phyloP scores from a whole-genome alignment of 1,139 yeast species.

The Hemisphaericaspora xylanilytica region DNA sequence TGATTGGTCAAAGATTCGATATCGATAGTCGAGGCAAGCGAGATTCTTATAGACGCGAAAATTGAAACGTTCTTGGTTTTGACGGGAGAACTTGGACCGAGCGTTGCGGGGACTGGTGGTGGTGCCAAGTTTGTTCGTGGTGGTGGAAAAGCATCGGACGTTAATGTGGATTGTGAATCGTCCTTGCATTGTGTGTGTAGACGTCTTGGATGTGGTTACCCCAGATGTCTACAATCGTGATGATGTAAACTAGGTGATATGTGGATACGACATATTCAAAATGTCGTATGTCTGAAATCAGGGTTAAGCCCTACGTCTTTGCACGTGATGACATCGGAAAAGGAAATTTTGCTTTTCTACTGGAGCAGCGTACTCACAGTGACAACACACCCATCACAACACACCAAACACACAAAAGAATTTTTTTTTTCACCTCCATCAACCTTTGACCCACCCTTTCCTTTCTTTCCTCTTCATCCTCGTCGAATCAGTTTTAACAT shows the following conservation, averaged over 20 bases:
- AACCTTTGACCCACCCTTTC: conserved; percentile 2
- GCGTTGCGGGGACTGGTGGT: too few species aligned
- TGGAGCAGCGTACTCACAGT: too few species aligned
- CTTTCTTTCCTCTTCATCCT: conserved; percentile 34
- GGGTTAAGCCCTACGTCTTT: conserved; percentile 6
- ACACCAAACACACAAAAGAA: background rate
- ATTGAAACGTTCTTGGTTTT: background rate
- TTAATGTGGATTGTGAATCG: background rate
- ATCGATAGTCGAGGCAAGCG: conserved; percentile 25
- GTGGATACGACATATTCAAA: background rate
- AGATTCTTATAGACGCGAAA: background rate
- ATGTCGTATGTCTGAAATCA: background rate
- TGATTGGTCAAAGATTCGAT: conserved; percentile 23
- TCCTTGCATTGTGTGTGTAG: background rate
- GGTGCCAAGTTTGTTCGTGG: too few species aligned
- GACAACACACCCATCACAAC: too few species aligned
- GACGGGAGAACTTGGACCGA: too few species aligned
- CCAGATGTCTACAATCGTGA: too few species aligned
- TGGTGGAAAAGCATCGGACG: conserved; percentile 3
- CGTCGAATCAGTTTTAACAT: conserved; percentile 49
- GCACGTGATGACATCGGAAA: conserved; percentile 7
- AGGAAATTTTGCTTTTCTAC: background rate
- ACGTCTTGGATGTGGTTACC: background rate
- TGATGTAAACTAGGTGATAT: too few species aligned
- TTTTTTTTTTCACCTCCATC: background rate